These are phyloP conservation scores for Ceratocystis colombiana DNA, from an alignment of 2,329 filamentous ascomycete species.

Conservation along the genomic window DNA sequence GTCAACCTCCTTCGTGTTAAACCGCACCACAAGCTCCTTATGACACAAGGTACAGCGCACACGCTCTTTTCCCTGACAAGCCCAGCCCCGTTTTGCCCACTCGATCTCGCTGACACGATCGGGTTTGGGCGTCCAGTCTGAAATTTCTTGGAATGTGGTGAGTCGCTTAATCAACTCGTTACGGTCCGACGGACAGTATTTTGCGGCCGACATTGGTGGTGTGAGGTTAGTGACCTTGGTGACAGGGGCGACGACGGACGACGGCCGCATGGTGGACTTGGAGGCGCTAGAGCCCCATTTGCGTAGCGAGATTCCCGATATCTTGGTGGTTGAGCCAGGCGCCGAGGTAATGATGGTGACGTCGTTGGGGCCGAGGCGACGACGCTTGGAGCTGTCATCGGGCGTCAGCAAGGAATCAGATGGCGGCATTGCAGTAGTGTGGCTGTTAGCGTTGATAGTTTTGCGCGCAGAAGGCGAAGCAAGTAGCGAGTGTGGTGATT, in stretches of 20 bases:
- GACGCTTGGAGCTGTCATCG: constrained; percentile 37
- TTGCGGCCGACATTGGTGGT: constrained; percentile 38
- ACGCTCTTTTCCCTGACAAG: constrained; percentile 70
- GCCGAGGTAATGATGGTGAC: constrained; percentile 31
- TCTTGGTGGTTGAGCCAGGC: constrained; percentile 27
- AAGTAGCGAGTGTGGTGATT: constrained; percentile 13
- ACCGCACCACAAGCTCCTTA: constrained; percentile 71
- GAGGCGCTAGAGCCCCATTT: constrained; percentile 34
- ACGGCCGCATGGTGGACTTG: not conserved
- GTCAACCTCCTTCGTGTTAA: constrained; percentile 51
- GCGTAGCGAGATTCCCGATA: constrained; percentile 37
- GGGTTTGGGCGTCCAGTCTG: constrained; percentile 88
- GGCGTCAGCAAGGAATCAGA: constrained; percentile 26
- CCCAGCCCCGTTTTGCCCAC: constrained; percentile 92
- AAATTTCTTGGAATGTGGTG: constrained; percentile 81
- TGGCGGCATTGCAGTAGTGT: not conserved
- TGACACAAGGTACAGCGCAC: constrained; percentile 80
- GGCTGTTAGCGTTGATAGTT: not conserved
- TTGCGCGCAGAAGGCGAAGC: constrained; percentile 25
- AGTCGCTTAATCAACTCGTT: constrained; percentile 70
- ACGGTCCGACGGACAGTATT: constrained; percentile 79
- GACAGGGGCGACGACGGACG: not conserved
- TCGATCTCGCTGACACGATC: constrained; percentile 75
- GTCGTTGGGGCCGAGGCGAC: constrained; percentile 40
- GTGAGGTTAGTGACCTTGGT: constrained; percentile 27